Evolutionary conservation across 2,329 filamentous ascomycete species (phyloP), one percentile per base, ranked within the genome.

Genomic region (Monosporascus sp.): DNA sequence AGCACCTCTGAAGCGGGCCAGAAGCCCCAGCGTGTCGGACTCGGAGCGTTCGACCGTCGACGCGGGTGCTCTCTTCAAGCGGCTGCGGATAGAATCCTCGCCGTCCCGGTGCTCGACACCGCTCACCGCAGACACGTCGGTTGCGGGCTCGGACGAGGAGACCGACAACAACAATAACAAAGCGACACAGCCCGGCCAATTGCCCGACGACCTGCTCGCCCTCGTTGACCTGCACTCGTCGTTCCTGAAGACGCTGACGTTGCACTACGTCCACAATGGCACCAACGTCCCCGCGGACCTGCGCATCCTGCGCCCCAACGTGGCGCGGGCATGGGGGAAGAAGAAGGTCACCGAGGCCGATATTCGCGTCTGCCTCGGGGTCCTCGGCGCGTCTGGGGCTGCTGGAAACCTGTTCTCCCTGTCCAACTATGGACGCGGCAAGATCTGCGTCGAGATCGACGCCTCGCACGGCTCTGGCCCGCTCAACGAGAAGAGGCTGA

Each of bases 321-420:
- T 89, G 41, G 81, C 86, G 14, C 79, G 83, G 58, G 74, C 85
- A 38, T 92, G 88, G 88, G 86, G 87, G 55, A 90, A 88, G 71
- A 79, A 87, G 35, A 77, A 78, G 53, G 86, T 91, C 17, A 80
- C 77, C 0, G 71, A 80, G 0, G 80, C 84, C 41, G 88, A 92
- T 62, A 74, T 91, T 48, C 82, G 83, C 56, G 77, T 81, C 56
- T 81, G 86, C 57, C 69, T 92, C 22, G 87, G 85, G 48, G 71
- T 91, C n/a, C 77, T 86, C 62, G 72, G 74, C 55, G 35, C 35
- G 41, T 37, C 54, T 62, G 64, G 51, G 55, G 55, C 17, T 57
- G 65, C 28, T 22, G 55, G 47, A 48, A 57, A 48, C 28, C 58
- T 57, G 26, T 65, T 68, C 54, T 58, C 53, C 6, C 65, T 76